phyloP scores from a whole-genome alignment of 805 yeast genomes.

The Torulaspora franciscae region DNA sequence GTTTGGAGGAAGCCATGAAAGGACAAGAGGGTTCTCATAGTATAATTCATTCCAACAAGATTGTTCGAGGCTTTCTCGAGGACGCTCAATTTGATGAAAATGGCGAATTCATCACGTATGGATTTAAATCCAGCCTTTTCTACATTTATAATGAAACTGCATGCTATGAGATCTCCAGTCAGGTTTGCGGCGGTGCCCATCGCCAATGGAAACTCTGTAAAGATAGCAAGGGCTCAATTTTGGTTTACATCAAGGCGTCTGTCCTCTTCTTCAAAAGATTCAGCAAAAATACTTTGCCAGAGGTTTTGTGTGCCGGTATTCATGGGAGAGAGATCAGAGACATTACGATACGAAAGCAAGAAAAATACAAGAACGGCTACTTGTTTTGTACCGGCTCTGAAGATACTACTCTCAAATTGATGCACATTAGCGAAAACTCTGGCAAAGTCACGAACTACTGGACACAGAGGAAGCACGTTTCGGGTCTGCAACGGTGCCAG shows the following conservation, averaged over 20 bases:
- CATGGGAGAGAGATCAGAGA: slow-evolving; percentile 92
- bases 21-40: slow-evolving; percentile 15
- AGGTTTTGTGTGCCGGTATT: slow-evolving; percentile 52
- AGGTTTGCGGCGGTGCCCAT: slow-evolving; percentile 87
- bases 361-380: slow-evolving; percentile 32
- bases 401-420: slow-evolving; percentile 73
- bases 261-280: slow-evolving; percentile 40
- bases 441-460: slow-evolving; percentile 49
- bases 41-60: slow-evolving; percentile 52
- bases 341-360: slow-evolving; percentile 46
- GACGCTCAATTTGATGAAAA: slow-evolving; percentile 50
- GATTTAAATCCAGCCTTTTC: slow-evolving; percentile 76
- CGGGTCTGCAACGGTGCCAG: slow-evolving; percentile 76
- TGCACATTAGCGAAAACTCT: slow-evolving; percentile 31
- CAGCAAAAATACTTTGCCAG: slow-evolving; percentile 26
- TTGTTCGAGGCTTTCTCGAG: slow-evolving; percentile 75
- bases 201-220: slow-evolving; percentile 63
- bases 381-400: slow-evolving; percentile 78
- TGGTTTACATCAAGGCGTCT: slow-evolving; percentile 58
- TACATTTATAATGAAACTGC: slow-evolving; percentile 77
- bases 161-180: slow-evolving; percentile 64
- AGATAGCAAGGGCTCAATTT: slow-evolving; percentile 36
- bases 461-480: slow-evolving; percentile 75
- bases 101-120: slow-evolving; percentile 58
- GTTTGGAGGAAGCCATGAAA: slow-evolving; percentile 15